These are phyloP conservation scores for Paecilomyces fulvus DNA, from an alignment of 2,329 filamentous ascomycete genomes.

Conservation along the genomic window DNA sequence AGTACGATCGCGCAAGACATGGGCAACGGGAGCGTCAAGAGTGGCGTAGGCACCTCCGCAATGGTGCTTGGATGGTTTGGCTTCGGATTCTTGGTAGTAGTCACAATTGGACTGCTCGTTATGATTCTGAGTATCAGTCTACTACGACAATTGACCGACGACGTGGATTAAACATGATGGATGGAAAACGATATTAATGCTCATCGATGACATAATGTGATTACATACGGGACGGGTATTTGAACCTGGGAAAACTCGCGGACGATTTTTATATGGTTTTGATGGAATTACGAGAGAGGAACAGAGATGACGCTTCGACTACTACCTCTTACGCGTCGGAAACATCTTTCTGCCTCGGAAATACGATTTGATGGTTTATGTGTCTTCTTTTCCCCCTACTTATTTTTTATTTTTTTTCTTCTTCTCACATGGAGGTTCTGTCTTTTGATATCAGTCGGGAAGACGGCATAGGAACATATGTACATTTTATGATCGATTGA, in stretches of 20 bases:
- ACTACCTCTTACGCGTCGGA: not conserved
- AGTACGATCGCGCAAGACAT: conserved; percentile 89
- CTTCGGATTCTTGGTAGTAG: conserved; percentile 85
- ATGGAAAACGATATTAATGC: not conserved
- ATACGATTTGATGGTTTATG: not conserved
- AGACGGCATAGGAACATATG: not conserved
- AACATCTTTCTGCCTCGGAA: not conserved
- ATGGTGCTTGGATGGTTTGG: conserved; percentile 99
- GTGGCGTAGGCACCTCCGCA: conserved; percentile 82
- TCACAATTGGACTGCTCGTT: conserved; percentile 86
- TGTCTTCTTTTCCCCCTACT: not conserved
- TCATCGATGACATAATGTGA: not conserved
- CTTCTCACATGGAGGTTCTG: not conserved
- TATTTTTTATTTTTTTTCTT: not conserved
- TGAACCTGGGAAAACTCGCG: not conserved
- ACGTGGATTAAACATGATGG: conserved; percentile 15
- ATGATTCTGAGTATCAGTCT: conserved; percentile 94
- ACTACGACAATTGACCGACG: conserved; percentile 52
- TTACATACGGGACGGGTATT: not conserved
- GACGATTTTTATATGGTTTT: not conserved
- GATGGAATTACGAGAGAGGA: not conserved
- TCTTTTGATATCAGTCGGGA: not conserved
- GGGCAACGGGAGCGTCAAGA: conserved; percentile 78
- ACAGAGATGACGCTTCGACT: not conserved
- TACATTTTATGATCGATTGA: not conserved